Percentiles rank a stretch among this genome's conserved stretches.
Conservation (phyloP, 352 stramenopile species). For the Blastocystis sp. region DNA sequence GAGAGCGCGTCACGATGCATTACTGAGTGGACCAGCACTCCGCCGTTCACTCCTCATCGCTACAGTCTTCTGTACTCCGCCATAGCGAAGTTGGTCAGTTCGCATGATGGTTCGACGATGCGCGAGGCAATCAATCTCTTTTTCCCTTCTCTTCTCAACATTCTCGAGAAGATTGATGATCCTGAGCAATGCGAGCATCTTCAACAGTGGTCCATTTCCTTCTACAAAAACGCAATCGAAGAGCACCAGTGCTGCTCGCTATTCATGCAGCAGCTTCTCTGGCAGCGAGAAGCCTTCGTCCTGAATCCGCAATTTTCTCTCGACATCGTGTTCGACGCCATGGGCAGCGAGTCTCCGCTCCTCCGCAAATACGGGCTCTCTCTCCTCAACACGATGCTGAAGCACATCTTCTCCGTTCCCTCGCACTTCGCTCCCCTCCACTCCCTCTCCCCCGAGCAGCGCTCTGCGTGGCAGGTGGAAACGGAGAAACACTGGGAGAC, state of each 20-base stretch:
- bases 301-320: not conserved
- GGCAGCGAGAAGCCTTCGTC: not conserved
- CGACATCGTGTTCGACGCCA: not conserved
- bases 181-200: not conserved
- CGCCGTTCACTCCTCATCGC: not conserved
- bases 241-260: not conserved
- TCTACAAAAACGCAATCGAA: conserved; percentile 15
- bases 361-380: conserved; percentile 33
- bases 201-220: not conserved
- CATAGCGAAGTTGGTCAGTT: not conserved
- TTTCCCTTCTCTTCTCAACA: not conserved
- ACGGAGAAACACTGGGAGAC: conserved; percentile 29
- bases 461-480: not conserved
- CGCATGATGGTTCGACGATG: not conserved
- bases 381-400: not conserved
- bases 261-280: conserved; percentile 1
- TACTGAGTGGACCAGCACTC: not conserved
- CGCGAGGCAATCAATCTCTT: not conserved
- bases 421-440: not conserved
- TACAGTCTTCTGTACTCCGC: not conserved
- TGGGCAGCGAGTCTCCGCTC: not conserved
- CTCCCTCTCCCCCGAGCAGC: too few relatives aligned
- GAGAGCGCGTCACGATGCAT: not conserved
- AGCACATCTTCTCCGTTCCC: not conserved
- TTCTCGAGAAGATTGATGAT: not conserved